Base-by-base conservation (phyloP, 176 grass and related monocot species). In the Tillandsia fasciculata region DNA sequence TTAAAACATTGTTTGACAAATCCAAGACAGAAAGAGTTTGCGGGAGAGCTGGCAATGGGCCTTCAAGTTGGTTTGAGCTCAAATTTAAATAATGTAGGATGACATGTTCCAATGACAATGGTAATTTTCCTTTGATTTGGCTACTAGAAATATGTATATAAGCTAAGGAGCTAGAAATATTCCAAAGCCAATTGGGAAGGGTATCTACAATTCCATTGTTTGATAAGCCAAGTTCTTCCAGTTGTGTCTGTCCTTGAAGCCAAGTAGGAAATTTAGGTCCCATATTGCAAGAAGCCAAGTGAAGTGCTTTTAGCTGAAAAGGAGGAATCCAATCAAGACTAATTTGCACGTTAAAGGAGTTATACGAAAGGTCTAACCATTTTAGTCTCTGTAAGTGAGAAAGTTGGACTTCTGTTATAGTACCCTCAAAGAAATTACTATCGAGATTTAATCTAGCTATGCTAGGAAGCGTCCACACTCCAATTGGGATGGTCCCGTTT, bases 151-250 rank as follows among this genome's bases (percentile, higher is more conserved):
- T 22, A 57, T 79, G 3, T 20, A 87, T 22, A 1, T 1, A 2
- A 3, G 0, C 11, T 10, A 24, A 18, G 0, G 63, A 12, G 1
- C 28, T 54, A 42, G 48, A 52, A 3, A 28, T 26, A 18, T 2
- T 52, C 88, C 81, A 91, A 68, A 87, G 84, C 88, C 88, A 87
- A 1, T 49, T 24, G 28, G 88, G 88, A 7, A 91, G 59, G 10
- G 24, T 59, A 51, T 72, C 88, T 26, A 48, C n/a, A 63, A 91
- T 91, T 22, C 26, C 23, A 53, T 81, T n/a, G n/a, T 82, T 87
- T 24, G 78, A 78, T n/a, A 84, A 71, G 49, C 77, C 48, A 59
- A 91, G 48, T 1, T 0, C 0, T 0, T 0, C 0, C 11, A 87
- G 64, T 17, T 67, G 64, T 8, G 6, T 42, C 57, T 82, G 88